Percentiles rank a stretch among this genome's conserved stretches.
Evolutionary conservation across 73 alveolate species (phyloP).

Genomic region (Breviolum minutum): DNA sequence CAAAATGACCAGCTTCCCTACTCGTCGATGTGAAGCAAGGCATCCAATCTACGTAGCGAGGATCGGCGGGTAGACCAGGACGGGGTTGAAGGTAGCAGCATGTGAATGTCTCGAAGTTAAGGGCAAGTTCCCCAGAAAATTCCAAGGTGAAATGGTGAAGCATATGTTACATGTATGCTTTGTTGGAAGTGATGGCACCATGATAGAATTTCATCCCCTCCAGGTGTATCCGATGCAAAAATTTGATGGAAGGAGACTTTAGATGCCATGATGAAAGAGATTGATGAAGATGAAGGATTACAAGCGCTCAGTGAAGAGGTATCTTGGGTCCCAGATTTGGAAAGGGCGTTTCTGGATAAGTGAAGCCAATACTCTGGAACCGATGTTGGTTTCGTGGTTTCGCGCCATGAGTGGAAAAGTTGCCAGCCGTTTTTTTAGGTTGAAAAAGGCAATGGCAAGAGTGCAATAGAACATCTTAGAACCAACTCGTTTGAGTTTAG

Average conservation of each 20-base stretch:
- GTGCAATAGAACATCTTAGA: no score
- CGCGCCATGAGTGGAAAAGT: background rate
- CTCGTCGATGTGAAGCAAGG: background rate
- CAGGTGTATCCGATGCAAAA: background rate
- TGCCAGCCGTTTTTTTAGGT: background rate
- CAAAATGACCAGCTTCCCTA: no score
- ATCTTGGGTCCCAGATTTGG: background rate
- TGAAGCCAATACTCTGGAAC: no score
- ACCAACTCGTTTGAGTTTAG: no score
- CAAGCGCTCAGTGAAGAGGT: slow-evolving; percentile 73
- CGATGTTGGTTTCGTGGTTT: no score
- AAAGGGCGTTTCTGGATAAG: background rate
- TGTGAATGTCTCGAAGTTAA: background rate
- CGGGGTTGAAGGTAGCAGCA: background rate
- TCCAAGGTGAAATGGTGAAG: background rate
- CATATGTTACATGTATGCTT: no score
- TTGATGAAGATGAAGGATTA: slow-evolving; percentile 77
- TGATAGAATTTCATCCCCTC: background rate
- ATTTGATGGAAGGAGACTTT: slow-evolving; percentile 37
- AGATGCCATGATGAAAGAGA: slow-evolving; percentile 69
- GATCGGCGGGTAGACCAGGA: background rate
- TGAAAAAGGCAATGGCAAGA: no score
- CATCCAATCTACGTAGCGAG: background rate
- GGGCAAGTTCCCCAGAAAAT: background rate
- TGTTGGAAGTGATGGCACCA: background rate